These are phyloP conservation scores for Botrytis byssoidea DNA, from an alignment of 2,329 filamentous ascomycete genomes.

Conservation along the genomic window DNA sequence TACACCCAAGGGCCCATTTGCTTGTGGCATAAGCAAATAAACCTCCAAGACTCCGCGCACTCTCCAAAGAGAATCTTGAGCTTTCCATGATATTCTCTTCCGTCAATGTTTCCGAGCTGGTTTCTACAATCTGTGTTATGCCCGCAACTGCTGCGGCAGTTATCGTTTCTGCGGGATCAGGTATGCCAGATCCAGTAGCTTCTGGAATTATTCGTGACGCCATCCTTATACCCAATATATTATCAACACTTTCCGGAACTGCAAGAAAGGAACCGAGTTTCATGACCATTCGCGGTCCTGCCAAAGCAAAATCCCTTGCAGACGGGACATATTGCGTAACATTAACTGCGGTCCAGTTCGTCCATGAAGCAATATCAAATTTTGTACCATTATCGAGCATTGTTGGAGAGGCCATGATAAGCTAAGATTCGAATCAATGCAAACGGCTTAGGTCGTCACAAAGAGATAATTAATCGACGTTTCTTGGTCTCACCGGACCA, in stretches of 20 bases:
- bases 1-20: slow-evolving; percentile 86
- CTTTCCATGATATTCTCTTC: slow-evolving; percentile 45
- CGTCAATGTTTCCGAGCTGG: slow-evolving; percentile 35
- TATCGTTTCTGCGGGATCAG: slow-evolving; percentile 42
- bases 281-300: slow-evolving; percentile 67
- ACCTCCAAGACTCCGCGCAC: slow-evolving; percentile 71
- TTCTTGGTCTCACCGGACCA: slow-evolving; percentile 17
- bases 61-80: slow-evolving; percentile 55
- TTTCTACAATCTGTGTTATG: slow-evolving; percentile 30
- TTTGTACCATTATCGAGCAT: slow-evolving; percentile 31
- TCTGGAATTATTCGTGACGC: slow-evolving; percentile 60
- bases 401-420: slow-evolving; percentile 30
- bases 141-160: slow-evolving; percentile 46
- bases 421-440: background rate
- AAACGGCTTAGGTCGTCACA: slow-evolving; percentile 16
- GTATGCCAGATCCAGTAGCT: slow-evolving; percentile 49
- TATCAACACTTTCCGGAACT: slow-evolving; percentile 59
- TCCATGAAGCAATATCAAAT: slow-evolving; percentile 54
- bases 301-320: slow-evolving; percentile 66
- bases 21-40: slow-evolving; percentile 89
- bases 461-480: slow-evolving; percentile 16
- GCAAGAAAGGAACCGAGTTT: slow-evolving; percentile 64
- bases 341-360: slow-evolving; percentile 49
- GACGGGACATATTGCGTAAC: slow-evolving; percentile 61
- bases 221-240: slow-evolving; percentile 48